Evolutionary conservation across 1,284 basidiomycete genomes (phyloP).

Genomic region (Hemileia vastatrix): DNA sequence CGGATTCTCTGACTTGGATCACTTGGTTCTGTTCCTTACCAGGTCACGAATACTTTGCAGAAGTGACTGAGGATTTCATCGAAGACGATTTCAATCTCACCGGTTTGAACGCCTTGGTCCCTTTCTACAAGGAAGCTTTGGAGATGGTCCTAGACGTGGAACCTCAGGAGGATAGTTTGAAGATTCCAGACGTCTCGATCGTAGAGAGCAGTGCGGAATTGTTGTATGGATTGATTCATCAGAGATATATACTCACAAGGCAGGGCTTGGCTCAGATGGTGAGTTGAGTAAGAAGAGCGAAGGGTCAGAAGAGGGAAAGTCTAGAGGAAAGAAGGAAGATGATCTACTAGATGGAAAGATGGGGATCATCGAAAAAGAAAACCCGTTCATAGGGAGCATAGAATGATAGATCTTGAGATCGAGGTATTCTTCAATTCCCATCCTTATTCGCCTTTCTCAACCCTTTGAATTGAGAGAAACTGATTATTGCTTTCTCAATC

Average conservation of each 20-base stretch:
- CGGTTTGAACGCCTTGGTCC: conserved; percentile 81
- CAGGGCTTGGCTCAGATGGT: conserved; percentile 92
- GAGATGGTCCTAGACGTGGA: conserved; percentile 99
- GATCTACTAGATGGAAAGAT: too few species aligned
- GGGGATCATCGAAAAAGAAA: too few species aligned
- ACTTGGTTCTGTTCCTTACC: conserved; percentile 96
- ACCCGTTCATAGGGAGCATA: too few species aligned
- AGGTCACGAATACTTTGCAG: conserved; percentile 83
- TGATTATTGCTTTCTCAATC: too few species aligned
- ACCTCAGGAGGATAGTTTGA: conserved; percentile 86
- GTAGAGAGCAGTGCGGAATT: conserved; percentile 95
- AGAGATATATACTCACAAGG: conserved; percentile 89
- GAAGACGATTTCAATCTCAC: conserved; percentile 99
- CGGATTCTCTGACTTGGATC: conserved; percentile 81
- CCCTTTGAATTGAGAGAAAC: too few species aligned
- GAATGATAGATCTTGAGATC: too few species aligned
- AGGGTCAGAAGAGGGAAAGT: neutral
- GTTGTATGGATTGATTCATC: conserved; percentile 91
- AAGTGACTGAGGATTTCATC: conserved; percentile 92
- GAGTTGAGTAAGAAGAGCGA: conserved; percentile 35
- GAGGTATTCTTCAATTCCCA: too few species aligned
- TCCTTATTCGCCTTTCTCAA: too few species aligned
- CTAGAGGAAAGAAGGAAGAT: too few species aligned
- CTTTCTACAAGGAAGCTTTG: conserved; percentile 99
- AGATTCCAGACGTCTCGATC: conserved; percentile 75